Evolutionary conservation across 176 grass and related monocot genomes (phyloP), one percentile per base, ranked within the genome.

Genomic region (Alopecurus myosuroides): DNA sequence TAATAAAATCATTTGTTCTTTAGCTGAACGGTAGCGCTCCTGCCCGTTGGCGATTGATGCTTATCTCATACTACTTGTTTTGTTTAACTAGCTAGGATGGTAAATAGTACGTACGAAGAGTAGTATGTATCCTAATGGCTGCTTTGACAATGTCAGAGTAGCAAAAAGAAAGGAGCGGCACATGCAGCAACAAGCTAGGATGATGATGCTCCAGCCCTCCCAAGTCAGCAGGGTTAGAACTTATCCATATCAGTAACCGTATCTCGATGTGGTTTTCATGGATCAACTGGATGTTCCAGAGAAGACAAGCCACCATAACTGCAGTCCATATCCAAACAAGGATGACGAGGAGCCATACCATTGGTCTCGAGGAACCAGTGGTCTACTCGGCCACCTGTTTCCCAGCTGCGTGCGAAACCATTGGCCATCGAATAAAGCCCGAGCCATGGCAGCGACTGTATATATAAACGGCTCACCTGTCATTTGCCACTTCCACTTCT

Each of bases 361-460:
- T 83, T 79, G 60, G 91, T 88, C 94, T 86, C 48, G 29, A 76
- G 76, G 77, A 90, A 88, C 76, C 88, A 65, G 35, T 90, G 94
- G 89, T 93, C 85, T 57, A 50, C 72, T 48, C 70, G 20, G 76
- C 81, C 85, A 77, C 58, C 85, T 78, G 85, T 88, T 90, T 90
- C 31, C 35, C 1, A 7, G 41, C 65, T 49, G 63, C 35, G 46
- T 37, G 30, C 18, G 51, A 94, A 97, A 97, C 89, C 90, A 87
- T n/a, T 90, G 83, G 92, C 89, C 87, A 55, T 37, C 63, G 31
- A 65, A 75, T 31, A 33, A 41, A 37, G 29, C 70, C 85, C 81
- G 44, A 33, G 80, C 7, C 70, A 57, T 39, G 25, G 33, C 70
- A 40, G 33, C 23, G 44, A 11, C 58, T 28, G 19, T 36, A 36